Evolutionary conservation across 1,284 basidiomycete genomes (phyloP).

Genomic region (Trichosporon inkin): DNA sequence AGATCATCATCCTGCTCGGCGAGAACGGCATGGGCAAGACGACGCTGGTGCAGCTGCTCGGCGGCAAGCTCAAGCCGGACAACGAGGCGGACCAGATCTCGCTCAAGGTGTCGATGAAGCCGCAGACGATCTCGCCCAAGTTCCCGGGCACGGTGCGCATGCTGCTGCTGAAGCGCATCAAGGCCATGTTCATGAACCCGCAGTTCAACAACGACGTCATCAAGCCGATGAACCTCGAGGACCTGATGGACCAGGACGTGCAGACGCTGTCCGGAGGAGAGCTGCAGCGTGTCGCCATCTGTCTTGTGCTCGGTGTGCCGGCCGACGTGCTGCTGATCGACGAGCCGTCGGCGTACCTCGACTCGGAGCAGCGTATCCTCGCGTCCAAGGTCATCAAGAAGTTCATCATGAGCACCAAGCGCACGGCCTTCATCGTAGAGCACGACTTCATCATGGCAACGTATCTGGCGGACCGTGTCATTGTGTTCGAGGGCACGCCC

Average conservation of each 20-base stretch:
- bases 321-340: conserved; percentile 74
- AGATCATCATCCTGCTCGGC: conserved; percentile 95
- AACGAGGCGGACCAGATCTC: conserved; percentile 68
- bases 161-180: conserved; percentile 89
- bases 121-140: conserved; percentile 82
- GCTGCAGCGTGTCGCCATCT: conserved; percentile 90
- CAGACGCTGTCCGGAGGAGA: conserved; percentile 95
- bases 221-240: conserved; percentile 88
- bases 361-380: conserved; percentile 97
- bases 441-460: conserved; percentile 60
- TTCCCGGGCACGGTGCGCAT: conserved; percentile 90
- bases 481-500: conserved; percentile 86
- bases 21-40: conserved; percentile 99
- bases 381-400: conserved; percentile 96
- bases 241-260: conserved; percentile 91
- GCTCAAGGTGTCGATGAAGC: conserved; percentile 82
- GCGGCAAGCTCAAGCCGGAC: conserved; percentile 80
- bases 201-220: conserved; percentile 96
- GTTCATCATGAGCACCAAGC: conserved; percentile 89
- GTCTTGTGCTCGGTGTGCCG: conserved; percentile 73
- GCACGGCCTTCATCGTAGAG: conserved; percentile 76
- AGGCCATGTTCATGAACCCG: conserved; percentile 88
- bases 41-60: conserved; percentile 87
- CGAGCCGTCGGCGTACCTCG: conserved; percentile 62
- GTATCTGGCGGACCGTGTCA: conserved; percentile 93